Conservation (phyloP, 1,284 basidiomycete genomes). For the Fomes fomentarius region DNA sequence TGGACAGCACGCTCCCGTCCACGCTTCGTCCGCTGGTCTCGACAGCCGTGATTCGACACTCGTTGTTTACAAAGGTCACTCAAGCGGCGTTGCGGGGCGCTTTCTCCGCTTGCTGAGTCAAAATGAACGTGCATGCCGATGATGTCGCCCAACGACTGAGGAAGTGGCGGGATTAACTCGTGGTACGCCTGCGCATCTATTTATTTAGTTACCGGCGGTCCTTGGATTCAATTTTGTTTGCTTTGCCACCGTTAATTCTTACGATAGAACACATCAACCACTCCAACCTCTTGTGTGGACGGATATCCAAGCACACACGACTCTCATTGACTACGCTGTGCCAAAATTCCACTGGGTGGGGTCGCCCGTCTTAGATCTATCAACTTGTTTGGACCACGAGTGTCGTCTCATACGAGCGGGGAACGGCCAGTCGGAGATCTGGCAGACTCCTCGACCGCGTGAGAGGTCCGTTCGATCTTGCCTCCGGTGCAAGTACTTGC, state of each 20-base stretch:
- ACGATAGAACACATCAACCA: background rate
- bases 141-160: background rate
- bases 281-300: too few species aligned
- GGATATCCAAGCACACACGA: too few species aligned
- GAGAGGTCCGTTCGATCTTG: background rate
- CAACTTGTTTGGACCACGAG: background rate
- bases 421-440: background rate
- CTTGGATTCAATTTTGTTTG: background rate
- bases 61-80: background rate
- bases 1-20: background rate
- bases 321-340: too few species aligned
- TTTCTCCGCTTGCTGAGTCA: background rate
- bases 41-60: constrained; percentile 1
- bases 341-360: too few species aligned
- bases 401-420: background rate
- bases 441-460: background rate
- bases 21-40: background rate
- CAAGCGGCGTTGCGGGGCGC: background rate
- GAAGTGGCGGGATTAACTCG: background rate
- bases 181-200: background rate
- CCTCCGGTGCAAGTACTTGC: background rate
- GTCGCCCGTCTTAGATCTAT: too few species aligned
- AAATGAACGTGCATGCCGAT: background rate
- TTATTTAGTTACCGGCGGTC: background rate
- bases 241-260: background rate